These are phyloP conservation scores for Kodamaea plutei DNA, from an alignment of 1,139 yeast genomes.

Conservation along the genomic window DNA sequence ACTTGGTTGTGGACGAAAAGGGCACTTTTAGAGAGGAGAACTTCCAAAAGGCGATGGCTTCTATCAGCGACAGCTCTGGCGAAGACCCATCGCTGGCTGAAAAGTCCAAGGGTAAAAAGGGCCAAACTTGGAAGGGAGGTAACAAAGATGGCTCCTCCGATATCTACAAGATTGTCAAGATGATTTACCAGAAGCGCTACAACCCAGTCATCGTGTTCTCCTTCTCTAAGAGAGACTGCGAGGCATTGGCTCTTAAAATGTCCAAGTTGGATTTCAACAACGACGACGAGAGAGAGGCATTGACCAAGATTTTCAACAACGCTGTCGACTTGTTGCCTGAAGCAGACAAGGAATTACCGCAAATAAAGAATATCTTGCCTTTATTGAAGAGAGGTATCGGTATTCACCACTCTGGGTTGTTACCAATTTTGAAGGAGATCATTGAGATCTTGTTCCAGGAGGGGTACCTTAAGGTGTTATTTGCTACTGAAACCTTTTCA, in stretches of 20 bases:
- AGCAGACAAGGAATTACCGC: conserved; percentile 87
- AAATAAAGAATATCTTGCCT: conserved; percentile 86
- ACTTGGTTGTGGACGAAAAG: conserved; percentile 95
- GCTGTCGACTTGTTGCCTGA: conserved; percentile 87
- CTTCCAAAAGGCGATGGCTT: conserved; percentile 97
- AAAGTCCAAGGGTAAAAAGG: conserved; percentile 63
- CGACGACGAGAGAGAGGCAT: conserved; percentile 86
- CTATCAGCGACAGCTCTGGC: conserved; percentile 76
- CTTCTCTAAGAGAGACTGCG: conserved; percentile 95
- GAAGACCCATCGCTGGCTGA: conserved; percentile 70
- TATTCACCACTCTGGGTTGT: conserved; percentile 93
- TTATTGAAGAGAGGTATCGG: conserved; percentile 92
- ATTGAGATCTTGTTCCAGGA: conserved; percentile 96
- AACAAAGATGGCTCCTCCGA: conserved; percentile 82
- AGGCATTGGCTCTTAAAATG: conserved; percentile 88
- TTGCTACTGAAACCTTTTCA: conserved; percentile 97
- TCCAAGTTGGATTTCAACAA: conserved; percentile 89
- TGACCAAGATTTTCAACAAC: conserved; percentile 82
- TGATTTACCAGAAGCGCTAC: conserved; percentile 94
- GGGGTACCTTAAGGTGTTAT: conserved; percentile 87
- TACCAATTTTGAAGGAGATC: conserved; percentile 94
- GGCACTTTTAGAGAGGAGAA: conserved; percentile 95
- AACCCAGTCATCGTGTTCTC: conserved; percentile 98
- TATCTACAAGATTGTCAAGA: conserved; percentile 92
- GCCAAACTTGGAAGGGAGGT: conserved; percentile 88